Base-by-base conservation (phyloP, 208 protist genomes). In the Porcisia deanei region DNA sequence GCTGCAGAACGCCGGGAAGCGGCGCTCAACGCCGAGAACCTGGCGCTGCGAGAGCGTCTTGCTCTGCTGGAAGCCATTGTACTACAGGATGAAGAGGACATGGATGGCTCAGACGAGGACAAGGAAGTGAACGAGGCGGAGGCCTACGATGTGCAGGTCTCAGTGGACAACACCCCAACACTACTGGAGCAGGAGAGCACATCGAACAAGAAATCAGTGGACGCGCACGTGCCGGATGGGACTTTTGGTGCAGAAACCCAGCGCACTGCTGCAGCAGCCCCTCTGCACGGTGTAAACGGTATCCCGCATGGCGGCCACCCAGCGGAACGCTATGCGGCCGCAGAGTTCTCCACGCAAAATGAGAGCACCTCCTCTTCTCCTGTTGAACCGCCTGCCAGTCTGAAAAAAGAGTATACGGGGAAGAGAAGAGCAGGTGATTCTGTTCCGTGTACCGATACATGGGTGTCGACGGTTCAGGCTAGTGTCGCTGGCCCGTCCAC, bases 21-120 rank as follows among this genome's bases (percentile, higher is more conserved):
- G 55, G 75, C 94, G 68, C 81, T 98, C 3, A 96, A 97, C 77
- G 90, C 86, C 0, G 93, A 98, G 76, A 98, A 98, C 73, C 59
- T 95, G 3, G 81, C 85, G 16, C 76, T 97, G 39, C 90, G 91
- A 7, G 94, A 97, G 71, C 85, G 94, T 8, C 91, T 97, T 49
- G 80, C 95, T 70, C 85, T 94, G 80, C 80, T 97, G 22, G 92
- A 97, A 74, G 88, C 82, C 12, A 96, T 97, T 73, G 94, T 88
- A 2, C 84, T 97, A 30, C 80, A 93, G 41, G 77, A 88, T n/a
- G 83, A 84, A 10, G 83, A 82, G 8, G 47, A 14, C 60, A 61
- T 61, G 34, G 53, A 84, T 20, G 52, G 71, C 39, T 71, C 7
- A 9, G 54, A 70, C 2, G 64, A 53, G 6, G 66, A 76, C 3